These are phyloP conservation scores for Plasmodium sp. DNA, from an alignment of 169 alveolate species.

Conservation along the genomic window DNA sequence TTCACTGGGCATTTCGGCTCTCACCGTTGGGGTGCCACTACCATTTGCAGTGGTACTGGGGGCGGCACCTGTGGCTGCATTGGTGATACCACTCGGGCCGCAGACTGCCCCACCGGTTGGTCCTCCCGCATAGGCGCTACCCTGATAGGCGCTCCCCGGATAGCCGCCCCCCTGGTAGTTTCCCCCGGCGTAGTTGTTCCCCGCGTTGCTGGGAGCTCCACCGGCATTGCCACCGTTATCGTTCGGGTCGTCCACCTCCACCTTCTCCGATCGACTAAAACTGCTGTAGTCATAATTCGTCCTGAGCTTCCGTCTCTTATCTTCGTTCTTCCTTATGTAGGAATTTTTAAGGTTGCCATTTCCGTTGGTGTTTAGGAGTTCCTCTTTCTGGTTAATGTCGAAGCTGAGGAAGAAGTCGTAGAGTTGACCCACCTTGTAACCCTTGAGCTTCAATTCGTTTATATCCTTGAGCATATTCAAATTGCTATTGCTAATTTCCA, in stretches of 20 bases:
- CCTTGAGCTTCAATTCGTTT: constrained; percentile 78
- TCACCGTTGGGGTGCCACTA: background rate
- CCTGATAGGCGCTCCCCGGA: no score
- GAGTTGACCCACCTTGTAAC: constrained; percentile 79
- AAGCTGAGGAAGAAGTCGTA: constrained; percentile 81
- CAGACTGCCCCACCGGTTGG: background rate
- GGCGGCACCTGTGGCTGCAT: background rate
- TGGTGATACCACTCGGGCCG: background rate
- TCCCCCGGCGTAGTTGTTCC: background rate
- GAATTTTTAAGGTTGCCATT: background rate
- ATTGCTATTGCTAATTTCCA: constrained; percentile 72
- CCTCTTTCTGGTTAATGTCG: constrained; percentile 62
- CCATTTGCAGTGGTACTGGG: background rate
- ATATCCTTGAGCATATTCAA: constrained; percentile 71
- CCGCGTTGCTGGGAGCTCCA: background rate
- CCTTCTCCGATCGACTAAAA: background rate
- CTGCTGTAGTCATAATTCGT: background rate
- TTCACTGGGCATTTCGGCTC: background rate
- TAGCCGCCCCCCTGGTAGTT: no score
- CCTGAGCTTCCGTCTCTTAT: constrained; percentile 22
- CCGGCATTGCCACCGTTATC: background rate
- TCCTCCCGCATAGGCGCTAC: background rate
- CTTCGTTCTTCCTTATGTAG: constrained; percentile 28
- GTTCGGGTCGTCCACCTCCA: background rate
- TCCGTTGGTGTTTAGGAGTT: background rate